phyloP scores from a whole-genome alignment of 2,329 filamentous ascomycete genomes.

The Aureobasidium melanogenum region DNA sequence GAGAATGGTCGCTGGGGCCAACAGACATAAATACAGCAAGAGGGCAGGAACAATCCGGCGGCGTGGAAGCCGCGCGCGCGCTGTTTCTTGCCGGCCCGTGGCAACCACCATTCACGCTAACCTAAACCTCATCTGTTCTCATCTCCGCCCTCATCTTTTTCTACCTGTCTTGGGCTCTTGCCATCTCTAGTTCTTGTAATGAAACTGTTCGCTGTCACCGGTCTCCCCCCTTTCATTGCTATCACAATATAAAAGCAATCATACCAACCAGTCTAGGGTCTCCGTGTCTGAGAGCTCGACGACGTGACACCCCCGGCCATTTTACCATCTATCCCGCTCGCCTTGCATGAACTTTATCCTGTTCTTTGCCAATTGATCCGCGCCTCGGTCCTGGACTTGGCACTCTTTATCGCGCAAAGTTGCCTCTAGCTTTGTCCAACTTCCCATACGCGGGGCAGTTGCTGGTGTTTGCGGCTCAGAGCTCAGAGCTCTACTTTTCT shows the following conservation, averaged over 20 bases:
- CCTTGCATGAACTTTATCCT: slow-evolving; percentile 8
- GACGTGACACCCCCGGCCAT: neutral
- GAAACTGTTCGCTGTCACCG: slow-evolving; percentile 5
- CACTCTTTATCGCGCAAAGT: neutral
- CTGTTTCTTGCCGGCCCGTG: neutral
- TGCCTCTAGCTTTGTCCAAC: neutral
- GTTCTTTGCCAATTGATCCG: slow-evolving; percentile 5
- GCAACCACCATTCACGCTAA: slow-evolving; percentile 3
- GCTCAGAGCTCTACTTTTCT: neutral
- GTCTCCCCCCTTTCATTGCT: neutral
- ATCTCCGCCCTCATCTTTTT: slow-evolving; percentile 3
- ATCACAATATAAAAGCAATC: neutral
- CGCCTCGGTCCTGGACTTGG: slow-evolving; percentile 5
- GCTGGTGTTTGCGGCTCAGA: slow-evolving; percentile 7
- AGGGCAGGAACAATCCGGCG: neutral
- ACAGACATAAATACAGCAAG: neutral
- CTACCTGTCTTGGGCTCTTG: neutral
- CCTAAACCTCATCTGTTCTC: slow-evolving; percentile 4
- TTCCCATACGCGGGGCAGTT: slow-evolving; percentile 1
- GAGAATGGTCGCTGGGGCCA: neutral
- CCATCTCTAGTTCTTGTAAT: neutral
- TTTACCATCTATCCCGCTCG: neutral
- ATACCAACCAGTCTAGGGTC: neutral
- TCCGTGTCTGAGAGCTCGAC: neutral
- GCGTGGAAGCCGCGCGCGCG: neutral